Evolutionary conservation across 1,139 yeast genomes (phyloP), one percentile per base, ranked within the genome.

Genomic region (Torulaspora globosa): DNA sequence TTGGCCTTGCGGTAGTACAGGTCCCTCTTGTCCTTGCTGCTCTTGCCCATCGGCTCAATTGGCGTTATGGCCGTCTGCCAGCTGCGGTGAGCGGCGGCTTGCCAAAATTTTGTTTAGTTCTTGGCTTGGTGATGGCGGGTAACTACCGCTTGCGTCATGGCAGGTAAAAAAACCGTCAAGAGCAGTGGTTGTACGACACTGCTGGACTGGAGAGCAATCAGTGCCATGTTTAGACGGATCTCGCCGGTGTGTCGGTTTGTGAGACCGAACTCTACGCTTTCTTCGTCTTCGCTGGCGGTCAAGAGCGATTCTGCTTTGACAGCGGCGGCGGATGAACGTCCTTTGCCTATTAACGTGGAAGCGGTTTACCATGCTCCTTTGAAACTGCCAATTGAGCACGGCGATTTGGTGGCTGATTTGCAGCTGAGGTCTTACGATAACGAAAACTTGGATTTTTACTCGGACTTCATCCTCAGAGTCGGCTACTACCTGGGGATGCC

Each of bases 1-100:
- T 92, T 92, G 49, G 98, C 98, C 63, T 87, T 81, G 63, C 97
- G 74, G 62, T 79, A 80, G 69, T 92, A 92, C 50, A 90, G 70
- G 67, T 92, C 98, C 63, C 97, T 75, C 66, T 92, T 92, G 66
- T 92, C 98, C 63, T 92, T 92, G 69, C 95, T 86, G 57, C 94
- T 83, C 65, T 90, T 89, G 42, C 98, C 97, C 97, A 92, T 90
- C 29, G 29, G n/a, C 6, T 10, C 29, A 26, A 26, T 26, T 37
- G 35, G 35, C 19, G 10, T 16, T 9, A 1, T 31, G 34, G 2
- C 6, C 8, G n/a, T 31, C 12, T 31, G 21, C 21, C 16, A 9
- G 33, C n/a, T 24, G 28, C 6, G 34, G 9, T 15, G 23, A 31
- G 23, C 11, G 32, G 15, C 9, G 15, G 32, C 16, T 9, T 16